These are phyloP conservation scores for Microsporum canis DNA, from an alignment of 2,329 filamentous ascomycete genomes.

Conservation along the genomic window DNA sequence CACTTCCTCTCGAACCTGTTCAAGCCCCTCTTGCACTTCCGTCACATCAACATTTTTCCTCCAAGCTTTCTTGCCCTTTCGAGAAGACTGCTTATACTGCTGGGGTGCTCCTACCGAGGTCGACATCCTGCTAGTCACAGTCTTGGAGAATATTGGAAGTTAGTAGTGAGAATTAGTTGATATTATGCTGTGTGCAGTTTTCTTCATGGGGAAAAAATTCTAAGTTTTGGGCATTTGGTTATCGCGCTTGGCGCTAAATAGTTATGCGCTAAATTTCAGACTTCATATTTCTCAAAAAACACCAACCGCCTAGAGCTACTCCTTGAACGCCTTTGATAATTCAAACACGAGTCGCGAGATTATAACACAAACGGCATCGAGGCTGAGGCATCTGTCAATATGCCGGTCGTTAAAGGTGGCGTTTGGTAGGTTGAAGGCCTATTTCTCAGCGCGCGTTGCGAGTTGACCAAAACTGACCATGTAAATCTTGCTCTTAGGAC, in stretches of 20 bases:
- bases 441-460: background rate
- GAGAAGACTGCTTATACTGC: slow-evolving; percentile 75
- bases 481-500: slow-evolving; percentile 33
- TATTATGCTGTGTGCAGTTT: slow-evolving; percentile 10
- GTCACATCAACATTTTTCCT: slow-evolving; percentile 94
- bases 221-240: slow-evolving; percentile 12
- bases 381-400: slow-evolving; percentile 25
- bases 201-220: slow-evolving; percentile 1
- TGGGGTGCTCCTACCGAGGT: slow-evolving; percentile 49
- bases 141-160: background rate
- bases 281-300: background rate
- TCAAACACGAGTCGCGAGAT: background rate
- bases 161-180: background rate
- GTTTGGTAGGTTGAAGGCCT: slow-evolving; percentile 40
- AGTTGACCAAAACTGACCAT: background rate
- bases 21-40: slow-evolving; percentile 70
- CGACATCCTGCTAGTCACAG: slow-evolving; percentile 22
- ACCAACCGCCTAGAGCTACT: background rate
- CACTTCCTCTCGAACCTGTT: slow-evolving; percentile 75
- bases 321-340: background rate
- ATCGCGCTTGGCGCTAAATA: slow-evolving; percentile 15
- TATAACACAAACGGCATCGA: background rate
- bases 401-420: slow-evolving; percentile 56
- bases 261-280: background rate
- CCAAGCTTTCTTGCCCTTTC: slow-evolving; percentile 98